Conservation (phyloP, 1,284 basidiomycete genomes). For the Heimioporus retisporus region DNA sequence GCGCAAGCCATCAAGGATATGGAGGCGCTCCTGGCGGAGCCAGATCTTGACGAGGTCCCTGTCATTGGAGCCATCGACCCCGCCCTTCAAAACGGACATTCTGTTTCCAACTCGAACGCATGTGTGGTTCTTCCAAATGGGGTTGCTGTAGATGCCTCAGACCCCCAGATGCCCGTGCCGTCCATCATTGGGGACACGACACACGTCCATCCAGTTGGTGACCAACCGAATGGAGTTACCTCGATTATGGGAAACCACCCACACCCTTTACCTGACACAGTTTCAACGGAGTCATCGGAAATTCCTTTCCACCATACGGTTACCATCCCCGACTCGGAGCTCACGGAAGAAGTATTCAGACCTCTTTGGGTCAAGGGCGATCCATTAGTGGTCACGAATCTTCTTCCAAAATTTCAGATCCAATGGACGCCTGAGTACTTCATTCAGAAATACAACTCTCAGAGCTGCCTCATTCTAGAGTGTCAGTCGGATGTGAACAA, state of each 20-base stretch:
- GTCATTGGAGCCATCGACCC: conserved; percentile 35
- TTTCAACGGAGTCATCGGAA: conserved; percentile 27
- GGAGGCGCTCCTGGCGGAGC: conserved; percentile 59
- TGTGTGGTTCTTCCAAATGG: conserved; percentile 16
- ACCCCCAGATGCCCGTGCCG: conserved; percentile 9
- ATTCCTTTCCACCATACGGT: conserved; percentile 58
- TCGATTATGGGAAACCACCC: conserved; percentile 9
- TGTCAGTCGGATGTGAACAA: conserved; percentile 79
- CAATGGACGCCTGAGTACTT: conserved; percentile 90
- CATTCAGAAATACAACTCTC: conserved; percentile 72
- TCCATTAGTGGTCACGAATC: conserved; percentile 80
- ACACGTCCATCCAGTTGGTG: conserved; percentile 11
- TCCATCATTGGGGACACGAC: conserved; percentile 23
- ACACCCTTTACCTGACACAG: conserved; percentile 28
- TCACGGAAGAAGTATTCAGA: conserved; percentile 74
- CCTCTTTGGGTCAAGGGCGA: conserved; percentile 78
- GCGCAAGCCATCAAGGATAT: conserved; percentile 73
- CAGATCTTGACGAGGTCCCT: conserved; percentile 39
- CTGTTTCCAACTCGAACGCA: conserved; percentile 9
- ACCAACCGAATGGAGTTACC: conserved; percentile 17
- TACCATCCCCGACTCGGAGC: conserved; percentile 59
- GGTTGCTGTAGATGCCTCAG: conserved; percentile 19
- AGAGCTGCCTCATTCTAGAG: conserved; percentile 81
- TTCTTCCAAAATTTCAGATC: conserved; percentile 70
- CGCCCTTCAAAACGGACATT: conserved; percentile 28